Evolutionary conservation across 164 flowering plant genomes (phyloP), one percentile per base, ranked within the genome.

Genomic region (Aristolochia contorta): DNA sequence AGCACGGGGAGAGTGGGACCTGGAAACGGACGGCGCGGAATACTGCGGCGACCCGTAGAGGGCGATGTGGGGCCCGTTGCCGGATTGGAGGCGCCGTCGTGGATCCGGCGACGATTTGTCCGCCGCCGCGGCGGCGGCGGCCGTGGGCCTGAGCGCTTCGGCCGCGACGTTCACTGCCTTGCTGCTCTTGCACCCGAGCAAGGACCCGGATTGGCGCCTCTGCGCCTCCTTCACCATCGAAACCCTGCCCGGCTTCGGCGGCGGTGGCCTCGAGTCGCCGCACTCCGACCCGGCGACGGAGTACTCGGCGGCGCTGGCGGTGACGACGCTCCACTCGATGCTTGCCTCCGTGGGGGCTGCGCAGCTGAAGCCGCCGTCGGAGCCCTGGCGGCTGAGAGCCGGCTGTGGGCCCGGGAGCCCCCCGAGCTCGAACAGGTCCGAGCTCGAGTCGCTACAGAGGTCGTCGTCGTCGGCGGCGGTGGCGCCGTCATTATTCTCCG

Each of bases 371-470:
- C 61, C 45, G 3, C 67, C 73, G 27, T 75, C 80, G 0, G 81
- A 74, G 45, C 60, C 66, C 59, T 76, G 84, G 16, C 71, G 69
- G 22, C 62, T 65, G 18, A 79, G 72, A 58, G 69, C 79, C 20
- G 80, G 79, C 23, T 58, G 58, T 6, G 27, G 16, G 18, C 75
- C 70, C 1, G 86, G 67, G 16, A 87, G 56, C 69, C 83, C 80
- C 51, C 79, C 81, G 23, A 91, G 86, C 78, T 91, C 97, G 22
- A 91, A 91, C 57, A 91, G 64, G 56, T 91, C 97, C 16, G 97
- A 91, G 62, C 97, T 91, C 24, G 85, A 76, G 61, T 87, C 93
- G 22, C 97, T 87, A 25, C 64, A 82, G 0, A 66, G 32, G 43
- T 65, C 61, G 24, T 49, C 27, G 12, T 80, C 88, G 6, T 70